These are phyloP conservation scores for Globomyces pollinis-pini DNA, from an alignment of 192 early-diverging fungal species.

Conservation along the genomic window DNA sequence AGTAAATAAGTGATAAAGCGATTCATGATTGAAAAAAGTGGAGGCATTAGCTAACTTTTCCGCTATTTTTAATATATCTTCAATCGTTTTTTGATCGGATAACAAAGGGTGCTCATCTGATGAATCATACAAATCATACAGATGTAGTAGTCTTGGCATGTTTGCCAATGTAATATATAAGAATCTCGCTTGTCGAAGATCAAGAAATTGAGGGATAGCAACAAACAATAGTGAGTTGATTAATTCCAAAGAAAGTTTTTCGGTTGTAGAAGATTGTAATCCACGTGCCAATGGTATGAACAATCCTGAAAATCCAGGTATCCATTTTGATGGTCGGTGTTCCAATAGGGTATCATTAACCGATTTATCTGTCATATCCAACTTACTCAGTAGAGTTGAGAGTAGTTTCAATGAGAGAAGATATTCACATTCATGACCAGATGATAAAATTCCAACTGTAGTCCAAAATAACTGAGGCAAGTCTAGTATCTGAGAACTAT, in stretches of 20 bases:
- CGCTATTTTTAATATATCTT: constrained; percentile 11
- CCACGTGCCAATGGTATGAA: constrained; percentile 68
- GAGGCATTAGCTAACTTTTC: constrained; percentile 45
- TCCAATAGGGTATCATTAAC: constrained; percentile 43
- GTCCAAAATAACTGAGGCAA: constrained; percentile 83
- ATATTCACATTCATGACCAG: constrained; percentile 71
- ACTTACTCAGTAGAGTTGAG: constrained; percentile 48
- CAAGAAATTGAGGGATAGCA: constrained; percentile 52
- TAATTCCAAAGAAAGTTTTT: constrained; percentile 47
- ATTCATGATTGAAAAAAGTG: constrained; percentile 44
- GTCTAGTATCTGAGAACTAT: constrained; percentile 41
- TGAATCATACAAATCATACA: constrained; percentile 36
- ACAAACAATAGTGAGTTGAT: constrained; percentile 51
- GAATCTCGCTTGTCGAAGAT: constrained; percentile 42
- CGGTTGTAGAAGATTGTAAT: constrained; percentile 47
- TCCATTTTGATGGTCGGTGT: constrained; percentile 69
- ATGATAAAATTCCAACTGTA: constrained; percentile 60
- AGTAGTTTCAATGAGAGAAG: constrained; percentile 61
- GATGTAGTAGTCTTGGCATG: constrained; percentile 60
- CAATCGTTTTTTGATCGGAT: constrained; percentile 7
- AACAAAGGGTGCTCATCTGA: constrained; percentile 25
- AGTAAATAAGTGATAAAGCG: constrained; percentile 45
- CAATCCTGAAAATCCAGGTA: constrained; percentile 63
- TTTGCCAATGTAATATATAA: constrained; percentile 62
- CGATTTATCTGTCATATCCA: constrained; percentile 43